Percentiles rank a stretch among this genome's conserved stretches.
Evolutionary conservation across 495 filamentous ascomycete genomes (phyloP).

Genomic region (Daldinia decipiens): DNA sequence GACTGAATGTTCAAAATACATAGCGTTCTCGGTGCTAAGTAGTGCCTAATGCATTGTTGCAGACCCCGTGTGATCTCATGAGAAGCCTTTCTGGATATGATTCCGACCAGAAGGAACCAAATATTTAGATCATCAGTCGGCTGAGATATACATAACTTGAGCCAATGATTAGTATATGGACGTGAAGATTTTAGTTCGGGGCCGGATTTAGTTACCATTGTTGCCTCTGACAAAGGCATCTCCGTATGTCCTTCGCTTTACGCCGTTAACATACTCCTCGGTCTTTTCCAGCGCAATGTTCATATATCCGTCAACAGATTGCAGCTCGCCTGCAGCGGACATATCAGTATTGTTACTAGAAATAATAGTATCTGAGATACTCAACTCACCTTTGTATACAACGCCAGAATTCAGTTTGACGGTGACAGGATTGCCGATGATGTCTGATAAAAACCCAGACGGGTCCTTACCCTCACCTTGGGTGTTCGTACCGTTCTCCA

Average conservation of each 20-base stretch:
- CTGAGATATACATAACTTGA: conserved; percentile 80
- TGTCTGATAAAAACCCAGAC: conserved; percentile 87
- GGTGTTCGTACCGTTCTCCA: conserved; percentile 76
- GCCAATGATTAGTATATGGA: conserved; percentile 12
- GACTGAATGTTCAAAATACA: no score
- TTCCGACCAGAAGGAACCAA: neutral
- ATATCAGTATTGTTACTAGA: conserved; percentile 4
- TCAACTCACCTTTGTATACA: conserved; percentile 87
- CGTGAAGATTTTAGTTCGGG: neutral
- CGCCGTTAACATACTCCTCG: conserved; percentile 87
- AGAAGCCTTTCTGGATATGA: neutral
- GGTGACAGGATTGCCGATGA: conserved; percentile 89
- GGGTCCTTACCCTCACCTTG: conserved; percentile 83
- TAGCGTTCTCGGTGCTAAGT: neutral
- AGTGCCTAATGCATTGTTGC: neutral
- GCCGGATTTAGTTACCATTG: conserved; percentile 71
- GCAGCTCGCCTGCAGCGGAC: conserved; percentile 75
- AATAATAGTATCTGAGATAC: conserved; percentile 23
- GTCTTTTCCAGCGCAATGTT: conserved; percentile 97
- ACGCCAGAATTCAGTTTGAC: conserved; percentile 97
- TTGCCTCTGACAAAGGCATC: conserved; percentile 98
- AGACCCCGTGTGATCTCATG: neutral
- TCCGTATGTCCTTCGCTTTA: conserved; percentile 81
- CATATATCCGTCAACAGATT: conserved; percentile 99
- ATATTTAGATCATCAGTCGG: conserved; percentile 57